These are phyloP conservation scores for Fomitopsis pulvina DNA, from an alignment of 768 basidiomycete genomes.

Conservation along the genomic window DNA sequence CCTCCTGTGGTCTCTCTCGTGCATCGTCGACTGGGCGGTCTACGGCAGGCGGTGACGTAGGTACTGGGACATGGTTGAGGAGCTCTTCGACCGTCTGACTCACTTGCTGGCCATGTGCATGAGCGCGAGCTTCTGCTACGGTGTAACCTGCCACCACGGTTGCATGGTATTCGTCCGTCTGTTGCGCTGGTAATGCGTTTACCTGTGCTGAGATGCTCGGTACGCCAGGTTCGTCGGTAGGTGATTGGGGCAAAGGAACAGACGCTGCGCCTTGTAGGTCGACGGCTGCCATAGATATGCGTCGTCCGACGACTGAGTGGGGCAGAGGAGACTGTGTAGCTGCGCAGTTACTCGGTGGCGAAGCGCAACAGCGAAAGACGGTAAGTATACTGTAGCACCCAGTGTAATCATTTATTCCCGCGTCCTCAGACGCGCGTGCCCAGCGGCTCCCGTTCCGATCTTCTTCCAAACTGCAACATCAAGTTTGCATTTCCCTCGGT, in stretches of 20 bases:
- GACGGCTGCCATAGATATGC: conserved; percentile 14
- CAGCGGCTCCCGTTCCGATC: neutral
- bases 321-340: neutral
- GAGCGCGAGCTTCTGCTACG: neutral
- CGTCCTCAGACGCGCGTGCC: neutral
- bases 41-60: conserved; percentile 3
- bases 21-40: neutral
- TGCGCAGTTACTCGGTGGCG: neutral
- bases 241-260: conserved; percentile 20
- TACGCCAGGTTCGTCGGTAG: conserved; percentile 14
- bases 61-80: neutral
- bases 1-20: neutral
- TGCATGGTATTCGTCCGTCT: conserved; percentile 15
- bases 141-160: conserved; percentile 8
- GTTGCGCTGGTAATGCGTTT: conserved; percentile 6
- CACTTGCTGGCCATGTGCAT: neutral
- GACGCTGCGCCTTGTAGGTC: conserved; percentile 16
- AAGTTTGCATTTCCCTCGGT: neutral
- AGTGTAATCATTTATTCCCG: neutral
- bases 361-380: neutral
- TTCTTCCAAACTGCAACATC: neutral
- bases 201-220: conserved; percentile 9
- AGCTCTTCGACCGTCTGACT: neutral
- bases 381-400: neutral
- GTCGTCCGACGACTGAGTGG: neutral